Conservation (phyloP, 2,329 filamentous ascomycete species). For the Fusarium tjaetaba region DNA sequence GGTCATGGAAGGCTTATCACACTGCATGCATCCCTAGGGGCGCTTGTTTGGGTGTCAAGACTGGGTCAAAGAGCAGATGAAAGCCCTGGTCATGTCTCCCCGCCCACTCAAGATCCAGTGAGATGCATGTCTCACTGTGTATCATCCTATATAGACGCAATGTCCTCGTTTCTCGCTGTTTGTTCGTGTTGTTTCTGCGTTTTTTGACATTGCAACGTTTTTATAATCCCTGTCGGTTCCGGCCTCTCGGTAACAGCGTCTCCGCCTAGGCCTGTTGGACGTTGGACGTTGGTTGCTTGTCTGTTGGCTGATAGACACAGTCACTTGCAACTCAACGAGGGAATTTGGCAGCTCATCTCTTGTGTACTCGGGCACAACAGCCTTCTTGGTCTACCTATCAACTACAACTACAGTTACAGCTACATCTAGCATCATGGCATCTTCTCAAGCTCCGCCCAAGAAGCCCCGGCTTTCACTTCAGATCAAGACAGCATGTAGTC, state of each 20-base stretch:
- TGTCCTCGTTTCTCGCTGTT: constrained; percentile 39
- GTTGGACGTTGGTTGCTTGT: constrained; percentile 25
- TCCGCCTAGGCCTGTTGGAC: constrained; percentile 28
- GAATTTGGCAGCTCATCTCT: constrained; percentile 6
- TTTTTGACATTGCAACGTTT: constrained; percentile 34
- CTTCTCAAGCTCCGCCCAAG: constrained; percentile 53
- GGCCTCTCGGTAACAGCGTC: constrained; percentile 35
- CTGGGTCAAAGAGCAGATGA: constrained; percentile 17
- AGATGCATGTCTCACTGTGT: constrained; percentile 20
- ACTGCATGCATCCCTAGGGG: constrained; percentile 46
- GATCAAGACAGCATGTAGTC: constrained; percentile 57
- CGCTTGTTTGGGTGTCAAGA: constrained; percentile 38
- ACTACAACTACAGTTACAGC: constrained; percentile 7
- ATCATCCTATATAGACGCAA: constrained; percentile 44
- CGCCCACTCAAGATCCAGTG: constrained; percentile 18
- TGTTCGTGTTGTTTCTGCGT: constrained; percentile 27
- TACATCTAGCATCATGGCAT: constrained; percentile 48
- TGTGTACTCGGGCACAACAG: background rate
- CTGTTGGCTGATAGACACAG: constrained; percentile 33
- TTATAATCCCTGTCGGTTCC: constrained; percentile 41
- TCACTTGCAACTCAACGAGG: constrained; percentile 10
- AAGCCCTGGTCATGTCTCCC: constrained; percentile 9
- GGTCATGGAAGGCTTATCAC: constrained; percentile 39
- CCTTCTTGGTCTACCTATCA: background rate
- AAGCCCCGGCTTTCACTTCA: constrained; percentile 67